Percentiles rank a stretch among this genome's conserved stretches.
Evolutionary conservation across 345 rosid species (phyloP).

Genomic region (Gossypium turneri): DNA sequence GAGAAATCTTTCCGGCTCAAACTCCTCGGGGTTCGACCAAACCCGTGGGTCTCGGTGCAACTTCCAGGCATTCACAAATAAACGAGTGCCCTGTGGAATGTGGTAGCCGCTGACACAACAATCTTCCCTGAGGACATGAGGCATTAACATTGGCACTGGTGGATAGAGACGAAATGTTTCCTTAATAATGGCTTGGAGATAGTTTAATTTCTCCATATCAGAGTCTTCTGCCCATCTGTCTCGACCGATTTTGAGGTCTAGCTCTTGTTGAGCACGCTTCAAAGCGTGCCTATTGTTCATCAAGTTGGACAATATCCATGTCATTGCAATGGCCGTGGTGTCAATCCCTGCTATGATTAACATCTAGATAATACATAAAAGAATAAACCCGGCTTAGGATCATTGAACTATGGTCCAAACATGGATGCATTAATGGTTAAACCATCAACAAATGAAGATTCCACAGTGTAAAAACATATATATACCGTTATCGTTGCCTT

Average conservation of each 20-base stretch:
- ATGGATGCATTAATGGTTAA: background rate
- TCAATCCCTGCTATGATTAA: conserved; percentile 32
- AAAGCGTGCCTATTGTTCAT: conserved; percentile 23
- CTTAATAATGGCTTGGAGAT: conserved; percentile 15
- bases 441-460: no score
- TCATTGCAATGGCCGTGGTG: conserved; percentile 24
- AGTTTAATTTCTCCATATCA: conserved; percentile 21
- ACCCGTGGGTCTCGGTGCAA: conserved; percentile 33
- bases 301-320: conserved; percentile 33
- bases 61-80: conserved; percentile 35
- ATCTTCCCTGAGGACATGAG: conserved; percentile 23
- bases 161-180: conserved; percentile 27
- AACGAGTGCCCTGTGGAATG: conserved; percentile 26
- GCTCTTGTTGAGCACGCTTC: conserved; percentile 30
- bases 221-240: conserved; percentile 21
- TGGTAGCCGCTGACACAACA: conserved; percentile 22
- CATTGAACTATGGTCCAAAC: background rate
- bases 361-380: conserved; percentile 11
- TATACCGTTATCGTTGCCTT: conserved; percentile 4
- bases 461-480: background rate
- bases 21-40: conserved; percentile 33
- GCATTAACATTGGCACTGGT: conserved; percentile 24
- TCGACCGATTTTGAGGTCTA: conserved; percentile 26
- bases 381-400: background rate
- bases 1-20: conserved; percentile 30